Evolutionary conservation across 257 asterid species (phyloP), one percentile per base, ranked within the genome.

Genomic region (Nicotiana sylvestris): DNA sequence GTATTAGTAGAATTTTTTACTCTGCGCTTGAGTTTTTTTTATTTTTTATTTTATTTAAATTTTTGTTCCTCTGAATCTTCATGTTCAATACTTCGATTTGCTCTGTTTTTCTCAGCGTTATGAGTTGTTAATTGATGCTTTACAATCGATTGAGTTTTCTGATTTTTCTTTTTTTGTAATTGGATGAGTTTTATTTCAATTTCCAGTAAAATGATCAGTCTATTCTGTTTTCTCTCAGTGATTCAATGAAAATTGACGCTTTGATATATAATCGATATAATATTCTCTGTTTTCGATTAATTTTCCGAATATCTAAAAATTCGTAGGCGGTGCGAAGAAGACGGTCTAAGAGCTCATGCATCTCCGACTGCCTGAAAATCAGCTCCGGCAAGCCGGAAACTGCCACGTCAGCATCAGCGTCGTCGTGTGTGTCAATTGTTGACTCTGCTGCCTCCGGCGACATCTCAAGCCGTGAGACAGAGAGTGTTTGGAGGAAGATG

Each of bases 271-370:
- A 27, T 77, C 2, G n/a, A 77, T 80, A 33, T 21, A 2, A 27
- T 10, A 12, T 62, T 46, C 60, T 43, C 33, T 49, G 18, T 29
- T 5, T 77, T 33, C 12, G 46, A 10, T 55, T 56, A 30, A 57
- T 77, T 77, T 27, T 77, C 51, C 32, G 55, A 29, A 12, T 29
- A 2, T 4, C 4, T 33, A 29, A 0, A 18, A 67, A 80, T 64
- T 53, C 69, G 5, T 87, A 94, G 99, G 90, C 91, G 35, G 97
- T 87, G 86, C 88, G 90, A 76, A 94, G 93, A 92, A 89, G 89
- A 82, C 92, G 98, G 39, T 88, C 99, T 1, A 91, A 85, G 90
- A 87, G 84, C 79, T 82, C 89, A 80, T 91, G 88, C 69, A 78
- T 91, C 82, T 87, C 93, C 15, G 74, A 84, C 33, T 66, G 81